These are phyloP conservation scores for Thraustochytrium striatum DNA, from an alignment of 352 stramenopile species.

Conservation along the genomic window DNA sequence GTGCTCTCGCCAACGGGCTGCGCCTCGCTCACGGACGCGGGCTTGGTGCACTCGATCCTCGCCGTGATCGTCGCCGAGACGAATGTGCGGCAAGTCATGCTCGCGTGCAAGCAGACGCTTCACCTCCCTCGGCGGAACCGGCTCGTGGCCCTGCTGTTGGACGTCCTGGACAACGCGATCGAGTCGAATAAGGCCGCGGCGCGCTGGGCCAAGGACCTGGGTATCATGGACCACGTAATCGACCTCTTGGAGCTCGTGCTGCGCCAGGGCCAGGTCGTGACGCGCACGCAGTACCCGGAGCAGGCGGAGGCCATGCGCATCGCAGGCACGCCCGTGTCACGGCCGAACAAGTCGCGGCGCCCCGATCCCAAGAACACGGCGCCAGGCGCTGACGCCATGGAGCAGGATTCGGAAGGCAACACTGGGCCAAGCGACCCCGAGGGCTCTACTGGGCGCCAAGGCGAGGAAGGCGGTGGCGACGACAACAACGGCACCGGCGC, in stretches of 20 bases:
- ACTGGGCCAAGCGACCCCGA: not conserved
- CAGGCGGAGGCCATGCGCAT: not conserved
- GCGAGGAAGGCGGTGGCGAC: not conserved
- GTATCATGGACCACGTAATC: constrained; percentile 36
- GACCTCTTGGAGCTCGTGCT: constrained; percentile 18
- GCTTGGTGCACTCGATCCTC: constrained; percentile 35
- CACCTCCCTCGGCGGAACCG: not conserved
- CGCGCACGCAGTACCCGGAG: not conserved
- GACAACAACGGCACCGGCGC: not conserved
- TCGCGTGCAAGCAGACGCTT: not conserved
- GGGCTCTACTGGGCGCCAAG: not conserved
- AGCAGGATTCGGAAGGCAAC: not conserved
- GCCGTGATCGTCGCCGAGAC: constrained; percentile 8
- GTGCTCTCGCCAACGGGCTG: not conserved
- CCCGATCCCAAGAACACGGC: not conserved
- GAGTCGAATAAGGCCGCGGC: not conserved
- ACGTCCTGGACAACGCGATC: constrained; percentile 36
- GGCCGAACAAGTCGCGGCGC: no score
- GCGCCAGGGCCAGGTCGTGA: not conserved
- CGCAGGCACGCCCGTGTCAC: no score
- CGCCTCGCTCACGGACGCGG: constrained; percentile 35
- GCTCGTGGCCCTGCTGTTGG: not conserved
- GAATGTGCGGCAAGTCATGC: not conserved
- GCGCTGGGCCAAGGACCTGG: constrained; percentile 35
- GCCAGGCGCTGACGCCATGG: not conserved